A percentile compares a stretch with the other conserved stretches of the same genome.
Conservation (phyloP, 257 asterid species). For the Datura wrightii region DNA sequence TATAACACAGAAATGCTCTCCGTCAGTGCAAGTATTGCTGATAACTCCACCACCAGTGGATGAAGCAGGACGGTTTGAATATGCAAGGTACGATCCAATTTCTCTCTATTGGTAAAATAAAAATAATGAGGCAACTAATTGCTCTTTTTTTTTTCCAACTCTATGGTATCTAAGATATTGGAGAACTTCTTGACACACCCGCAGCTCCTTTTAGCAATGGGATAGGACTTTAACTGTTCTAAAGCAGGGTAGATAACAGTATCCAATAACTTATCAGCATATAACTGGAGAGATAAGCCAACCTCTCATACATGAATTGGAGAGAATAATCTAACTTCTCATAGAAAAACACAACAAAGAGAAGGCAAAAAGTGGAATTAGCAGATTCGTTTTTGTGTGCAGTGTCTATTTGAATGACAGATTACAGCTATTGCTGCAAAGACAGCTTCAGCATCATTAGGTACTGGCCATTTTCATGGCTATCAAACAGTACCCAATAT, state of each 20-base stretch:
- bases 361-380: not conserved
- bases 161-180: not conserved
- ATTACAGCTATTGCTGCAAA: not conserved
- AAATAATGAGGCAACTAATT: not conserved
- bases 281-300: not conserved
- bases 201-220: conserved; percentile 4
- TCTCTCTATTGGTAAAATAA: not conserved
- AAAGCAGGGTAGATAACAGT: not conserved
- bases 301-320: not conserved
- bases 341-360: not conserved
- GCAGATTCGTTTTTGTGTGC: not conserved
- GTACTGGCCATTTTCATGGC: not conserved
- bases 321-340: not conserved
- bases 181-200: not conserved
- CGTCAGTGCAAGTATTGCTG: conserved; percentile 65
- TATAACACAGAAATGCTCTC: conserved; percentile 59
- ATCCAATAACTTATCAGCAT: not conserved
- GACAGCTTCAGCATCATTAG: not conserved
- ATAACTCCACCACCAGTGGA: conserved; percentile 91
- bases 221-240: not conserved
- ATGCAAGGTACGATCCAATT: conserved; percentile 62
- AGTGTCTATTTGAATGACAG: not conserved
- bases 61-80: conserved; percentile 71
- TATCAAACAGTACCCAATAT: not conserved
- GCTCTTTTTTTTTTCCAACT: not conserved